phyloP scores from a whole-genome alignment of 2,329 filamentous ascomycete genomes.

The Colletotrichum truncatum region DNA sequence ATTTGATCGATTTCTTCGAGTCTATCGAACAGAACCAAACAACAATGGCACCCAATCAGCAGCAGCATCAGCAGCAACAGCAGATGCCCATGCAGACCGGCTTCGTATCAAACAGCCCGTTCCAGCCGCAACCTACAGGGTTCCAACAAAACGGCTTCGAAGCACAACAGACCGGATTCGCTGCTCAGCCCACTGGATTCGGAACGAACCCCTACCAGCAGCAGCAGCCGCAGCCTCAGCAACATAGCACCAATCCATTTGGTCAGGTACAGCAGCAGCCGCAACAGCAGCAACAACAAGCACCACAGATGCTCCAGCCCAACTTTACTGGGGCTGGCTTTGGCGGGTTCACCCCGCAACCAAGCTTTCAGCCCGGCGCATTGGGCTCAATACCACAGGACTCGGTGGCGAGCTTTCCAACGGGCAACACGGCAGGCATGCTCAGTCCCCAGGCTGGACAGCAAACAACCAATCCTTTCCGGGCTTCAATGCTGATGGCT shows the following conservation, averaged over 20 bases:
- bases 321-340: conserved; percentile 79
- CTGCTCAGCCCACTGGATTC: conserved; percentile 49
- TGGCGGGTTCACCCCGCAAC: conserved; percentile 80
- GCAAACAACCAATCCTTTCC: conserved; percentile 89
- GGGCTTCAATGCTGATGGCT: conserved; percentile 83
- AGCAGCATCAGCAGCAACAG: conserved; percentile 41
- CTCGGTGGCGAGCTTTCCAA: conserved; percentile 60
- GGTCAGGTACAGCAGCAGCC: conserved; percentile 44
- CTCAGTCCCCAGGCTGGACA: conserved; percentile 54
- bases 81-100: conserved; percentile 37
- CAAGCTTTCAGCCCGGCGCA: conserved; percentile 60
- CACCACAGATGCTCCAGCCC: conserved; percentile 53
- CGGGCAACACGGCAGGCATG: conserved; percentile 52
- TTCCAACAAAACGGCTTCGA: conserved; percentile 53
- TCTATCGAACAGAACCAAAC: conserved; percentile 92
- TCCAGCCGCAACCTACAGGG: conserved; percentile 40
- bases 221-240: conserved; percentile 43
- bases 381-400: conserved; percentile 69
- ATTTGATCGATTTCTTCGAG: conserved; percentile 94
- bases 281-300: conserved; percentile 37
- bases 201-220: conserved; percentile 54
- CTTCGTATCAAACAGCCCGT: conserved; percentile 39
- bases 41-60: conserved; percentile 61
- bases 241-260: conserved; percentile 44
- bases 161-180: conserved; percentile 52